phyloP scores from a whole-genome alignment of 2,329 filamentous ascomycete genomes.

The Alternaria sp. region DNA sequence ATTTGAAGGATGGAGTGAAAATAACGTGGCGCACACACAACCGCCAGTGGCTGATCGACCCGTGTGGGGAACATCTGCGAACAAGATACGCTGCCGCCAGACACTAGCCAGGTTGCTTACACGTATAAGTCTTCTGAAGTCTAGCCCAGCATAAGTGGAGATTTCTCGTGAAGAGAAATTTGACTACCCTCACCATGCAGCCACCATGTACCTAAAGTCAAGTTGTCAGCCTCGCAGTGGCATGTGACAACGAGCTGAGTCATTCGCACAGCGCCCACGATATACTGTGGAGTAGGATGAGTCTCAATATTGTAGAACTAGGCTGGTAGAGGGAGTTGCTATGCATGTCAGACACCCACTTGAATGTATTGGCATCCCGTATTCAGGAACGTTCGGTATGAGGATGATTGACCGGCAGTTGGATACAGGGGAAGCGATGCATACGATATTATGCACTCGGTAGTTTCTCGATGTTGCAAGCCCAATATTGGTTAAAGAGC shows the following conservation, averaged over 20 bases:
- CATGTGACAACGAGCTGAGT: background rate
- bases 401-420: background rate
- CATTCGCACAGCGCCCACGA: background rate
- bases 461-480: background rate
- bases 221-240: background rate
- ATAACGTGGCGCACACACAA: background rate
- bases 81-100: conserved; percentile 6
- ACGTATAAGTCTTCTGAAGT: background rate
- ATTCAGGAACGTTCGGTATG: background rate
- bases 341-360: background rate
- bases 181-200: background rate
- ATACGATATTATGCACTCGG: background rate
- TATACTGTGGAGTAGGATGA: too few relatives aligned
- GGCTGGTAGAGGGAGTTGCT: background rate
- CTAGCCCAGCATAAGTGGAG: background rate
- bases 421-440: background rate
- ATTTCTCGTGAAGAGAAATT: background rate
- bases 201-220: conserved; percentile 2
- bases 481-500: background rate
- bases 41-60: conserved; percentile 3
- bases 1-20: background rate
- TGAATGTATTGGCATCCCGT: background rate
- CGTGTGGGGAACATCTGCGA: background rate
- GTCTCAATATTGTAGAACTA: background rate
- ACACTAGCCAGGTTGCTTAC: background rate